Conservation (phyloP, 441 rosid species). For the Jatropha multifida region DNA sequence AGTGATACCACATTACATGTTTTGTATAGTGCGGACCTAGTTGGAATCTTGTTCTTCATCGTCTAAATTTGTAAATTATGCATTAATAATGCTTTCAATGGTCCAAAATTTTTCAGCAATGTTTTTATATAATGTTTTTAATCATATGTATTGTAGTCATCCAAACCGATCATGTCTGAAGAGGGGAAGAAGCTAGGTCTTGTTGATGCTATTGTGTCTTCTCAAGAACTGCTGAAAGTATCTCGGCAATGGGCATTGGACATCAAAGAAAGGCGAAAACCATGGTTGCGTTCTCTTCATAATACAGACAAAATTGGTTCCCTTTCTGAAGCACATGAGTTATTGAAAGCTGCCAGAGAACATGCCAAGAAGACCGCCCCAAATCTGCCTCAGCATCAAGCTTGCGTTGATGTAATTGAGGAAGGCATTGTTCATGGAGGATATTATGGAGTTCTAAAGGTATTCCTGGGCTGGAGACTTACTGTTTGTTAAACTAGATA, state of each 20-base stretch:
- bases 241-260: constrained; percentile 88
- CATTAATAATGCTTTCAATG: neutral
- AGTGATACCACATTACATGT: neutral
- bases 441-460: constrained; percentile 86
- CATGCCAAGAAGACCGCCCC: constrained; percentile 74
- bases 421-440: constrained; percentile 94
- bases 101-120: neutral
- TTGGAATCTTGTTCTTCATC: neutral
- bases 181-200: constrained; percentile 88
- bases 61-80: neutral
- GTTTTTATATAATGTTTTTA: constrained; percentile 11
- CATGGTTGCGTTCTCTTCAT: constrained; percentile 83
- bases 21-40: neutral
- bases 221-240: constrained; percentile 74
- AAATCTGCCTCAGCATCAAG: constrained; percentile 89
- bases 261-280: constrained; percentile 68
- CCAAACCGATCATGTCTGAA: constrained; percentile 81
- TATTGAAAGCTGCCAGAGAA: constrained; percentile 58
- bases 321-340: constrained; percentile 71
- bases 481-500: constrained; percentile 7
- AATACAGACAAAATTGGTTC: constrained; percentile 86
- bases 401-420: constrained; percentile 84
- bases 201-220: constrained; percentile 70
- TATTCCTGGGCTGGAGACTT: constrained; percentile 21
- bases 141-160: constrained; percentile 46